Evolutionary conservation across 2,329 filamentous ascomycete species (phyloP), one percentile per base, ranked within the genome.

Genomic region (Calonectria pteridis): DNA sequence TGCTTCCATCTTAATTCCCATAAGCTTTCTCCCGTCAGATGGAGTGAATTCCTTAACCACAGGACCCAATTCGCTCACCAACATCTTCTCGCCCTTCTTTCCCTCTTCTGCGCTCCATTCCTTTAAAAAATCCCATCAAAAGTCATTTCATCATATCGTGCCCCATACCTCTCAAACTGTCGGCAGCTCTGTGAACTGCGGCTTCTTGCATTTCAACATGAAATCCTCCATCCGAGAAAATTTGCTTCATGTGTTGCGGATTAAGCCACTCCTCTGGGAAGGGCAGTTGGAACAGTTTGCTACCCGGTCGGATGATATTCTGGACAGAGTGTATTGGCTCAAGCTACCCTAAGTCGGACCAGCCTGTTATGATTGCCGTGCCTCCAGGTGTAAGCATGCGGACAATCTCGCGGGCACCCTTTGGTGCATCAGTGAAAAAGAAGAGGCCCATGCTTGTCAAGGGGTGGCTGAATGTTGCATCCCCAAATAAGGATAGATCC

Each of bases 391-490:
- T 77, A 1, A 87, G 80, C 0, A 85, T 86, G 43, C 85, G 81
- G 69, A 79, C 77, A 33, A 86, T 81, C 69, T 86, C 84, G 14
- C 75, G 79, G 0, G 84, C 82, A 50, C 83, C 85, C 29, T 78
- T 79, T 4, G 81, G 73, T 0, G 81, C 80, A 67, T 80, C 77
- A 0, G 71, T 40, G 51, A 83, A 84, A 74, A 85, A 85, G 69
- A 85, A 78, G 58, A 87, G 80, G 9, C 83, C 84, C 37, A 86
- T 82, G 75, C 84, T 86, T 6, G 83, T 86, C 67, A 87, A 78
- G 5, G 78, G 81, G 75, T 84, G 82, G 0, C 82, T 83, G 77
- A 87, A 87, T 10, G 50, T 62, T 9, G n/a, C 55, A 33, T 69
- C 40, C 7, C 29, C 28, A 33, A 68, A 68, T 14, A 43, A 31